phyloP scores from a whole-genome alignment of 1,284 basidiomycete genomes.

The Fomitopsis pinicola region DNA sequence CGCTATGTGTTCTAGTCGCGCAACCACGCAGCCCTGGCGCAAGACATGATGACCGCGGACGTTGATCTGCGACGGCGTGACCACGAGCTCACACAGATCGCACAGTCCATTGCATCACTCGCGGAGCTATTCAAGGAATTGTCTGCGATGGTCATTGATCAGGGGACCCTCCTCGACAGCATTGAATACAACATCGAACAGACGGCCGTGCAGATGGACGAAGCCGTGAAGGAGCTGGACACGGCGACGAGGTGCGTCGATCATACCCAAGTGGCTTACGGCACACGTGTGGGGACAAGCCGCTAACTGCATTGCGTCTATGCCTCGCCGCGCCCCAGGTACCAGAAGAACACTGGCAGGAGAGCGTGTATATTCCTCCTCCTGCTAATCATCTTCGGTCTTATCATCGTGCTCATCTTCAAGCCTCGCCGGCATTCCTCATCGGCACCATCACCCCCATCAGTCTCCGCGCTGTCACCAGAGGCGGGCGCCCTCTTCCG shows the following conservation, averaged over 20 bases:
- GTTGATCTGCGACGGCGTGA: constrained; percentile 62
- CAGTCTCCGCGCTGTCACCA: neutral
- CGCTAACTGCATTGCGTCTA: neutral
- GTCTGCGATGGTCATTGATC: constrained; percentile 91
- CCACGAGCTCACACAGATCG: constrained; percentile 86
- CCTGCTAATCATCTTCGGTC: constrained; percentile 82
- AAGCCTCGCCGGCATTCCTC: constrained; percentile 56
- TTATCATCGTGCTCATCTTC: constrained; percentile 78
- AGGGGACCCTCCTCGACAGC: constrained; percentile 94
- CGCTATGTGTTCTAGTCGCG: constrained; percentile 27
- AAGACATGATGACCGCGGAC: constrained; percentile 38
- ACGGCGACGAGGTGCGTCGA: constrained; percentile 66
- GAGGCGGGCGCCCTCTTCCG: neutral
- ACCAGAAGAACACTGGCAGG: constrained; percentile 90
- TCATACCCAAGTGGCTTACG: constrained; percentile 7
- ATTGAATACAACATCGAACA: constrained; percentile 98
- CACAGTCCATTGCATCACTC: constrained; percentile 85
- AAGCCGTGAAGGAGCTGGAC: constrained; percentile 83
- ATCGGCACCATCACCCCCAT: constrained; percentile 13
- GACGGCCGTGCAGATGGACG: constrained; percentile 76
- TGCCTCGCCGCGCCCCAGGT: constrained; percentile 40
- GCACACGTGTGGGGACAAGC: neutral
- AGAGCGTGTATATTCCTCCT: constrained; percentile 93
- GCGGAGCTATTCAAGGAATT: constrained; percentile 97
- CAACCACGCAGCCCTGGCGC: constrained; percentile 30